phyloP scores from a whole-genome alignment of 129 eudicot genomes.

The Pittosporum tobira region DNA sequence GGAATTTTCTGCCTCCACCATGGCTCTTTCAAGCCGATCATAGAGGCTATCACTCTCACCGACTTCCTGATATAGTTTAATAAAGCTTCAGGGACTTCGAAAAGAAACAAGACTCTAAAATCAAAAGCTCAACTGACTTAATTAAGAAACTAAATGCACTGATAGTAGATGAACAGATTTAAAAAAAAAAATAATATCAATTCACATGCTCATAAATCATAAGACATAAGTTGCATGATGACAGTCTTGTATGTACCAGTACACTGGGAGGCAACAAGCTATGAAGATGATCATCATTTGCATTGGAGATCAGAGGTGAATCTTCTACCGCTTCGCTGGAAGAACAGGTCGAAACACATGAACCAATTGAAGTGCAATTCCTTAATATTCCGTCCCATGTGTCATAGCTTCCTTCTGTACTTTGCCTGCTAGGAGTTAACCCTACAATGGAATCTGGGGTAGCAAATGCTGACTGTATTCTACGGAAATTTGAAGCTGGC shows the following conservation, averaged over 20 bases:
- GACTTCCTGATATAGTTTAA: slow-evolving; percentile 44
- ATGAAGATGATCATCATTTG: slow-evolving; percentile 16
- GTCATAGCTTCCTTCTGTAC: slow-evolving; percentile 26
- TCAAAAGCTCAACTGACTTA: neutral
- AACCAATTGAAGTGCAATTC: slow-evolving; percentile 44
- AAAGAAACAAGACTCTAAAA: neutral
- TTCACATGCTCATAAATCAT: slow-evolving; percentile 3
- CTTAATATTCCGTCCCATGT: slow-evolving; percentile 32
- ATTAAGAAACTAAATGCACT: no score
- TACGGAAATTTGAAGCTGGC: slow-evolving; percentile 21
- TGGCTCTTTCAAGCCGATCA: slow-evolving; percentile 61
- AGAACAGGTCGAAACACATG: slow-evolving; percentile 45
- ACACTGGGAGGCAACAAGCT: slow-evolving; percentile 32
- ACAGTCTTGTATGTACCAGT: slow-evolving; percentile 25
- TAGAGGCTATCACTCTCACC: slow-evolving; percentile 41
- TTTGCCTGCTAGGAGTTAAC: slow-evolving; percentile 26
- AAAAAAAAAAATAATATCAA: no score
- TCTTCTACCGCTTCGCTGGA: slow-evolving; percentile 37
- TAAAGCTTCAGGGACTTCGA: slow-evolving; percentile 8
- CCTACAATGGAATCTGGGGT: slow-evolving; percentile 15
- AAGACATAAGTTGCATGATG: neutral
- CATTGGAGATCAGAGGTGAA: slow-evolving; percentile 12
- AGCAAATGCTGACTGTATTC: slow-evolving; percentile 27
- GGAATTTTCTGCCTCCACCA: slow-evolving; percentile 63
- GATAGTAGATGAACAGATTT: neutral